Conservation (phyloP, 2,329 filamentous ascomycete species). For the Zymoseptoria ardabiliae region DNA sequence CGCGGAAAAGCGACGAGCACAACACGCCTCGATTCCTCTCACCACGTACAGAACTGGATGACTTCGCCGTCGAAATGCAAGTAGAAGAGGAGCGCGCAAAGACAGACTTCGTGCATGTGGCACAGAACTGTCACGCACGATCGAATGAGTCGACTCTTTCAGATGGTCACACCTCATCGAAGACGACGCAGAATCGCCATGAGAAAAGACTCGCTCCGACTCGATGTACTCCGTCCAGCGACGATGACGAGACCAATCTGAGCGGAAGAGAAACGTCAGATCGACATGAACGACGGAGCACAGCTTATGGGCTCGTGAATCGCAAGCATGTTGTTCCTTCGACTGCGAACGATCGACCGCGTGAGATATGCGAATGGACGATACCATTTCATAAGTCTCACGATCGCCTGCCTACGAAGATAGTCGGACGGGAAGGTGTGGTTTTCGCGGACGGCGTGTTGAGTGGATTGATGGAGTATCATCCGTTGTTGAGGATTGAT, state of each 20-base stretch:
- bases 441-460: neutral
- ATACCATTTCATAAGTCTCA: neutral
- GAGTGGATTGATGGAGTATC: neutral
- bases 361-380: neutral
- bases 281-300: neutral
- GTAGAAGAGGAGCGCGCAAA: neutral
- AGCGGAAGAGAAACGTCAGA: neutral
- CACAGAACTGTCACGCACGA: neutral
- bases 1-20: neutral
- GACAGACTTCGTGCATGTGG: neutral
- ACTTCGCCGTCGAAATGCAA: neutral
- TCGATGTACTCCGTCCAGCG: neutral
- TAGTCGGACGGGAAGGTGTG: neutral
- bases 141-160: neutral
- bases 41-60: neutral
- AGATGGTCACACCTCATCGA: neutral
- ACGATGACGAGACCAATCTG: neutral
- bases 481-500: neutral
- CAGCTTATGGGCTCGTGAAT: neutral
- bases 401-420: neutral
- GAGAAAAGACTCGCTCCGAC: no score
- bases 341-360: neutral
- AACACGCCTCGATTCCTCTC: neutral
- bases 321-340: neutral
- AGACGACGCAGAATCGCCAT: neutral